A percentile compares a stretch with the other conserved stretches of the same genome.
Evolutionary conservation across 2,329 filamentous ascomycete species (phyloP).

Genomic region (Paramyrothecium sp.): DNA sequence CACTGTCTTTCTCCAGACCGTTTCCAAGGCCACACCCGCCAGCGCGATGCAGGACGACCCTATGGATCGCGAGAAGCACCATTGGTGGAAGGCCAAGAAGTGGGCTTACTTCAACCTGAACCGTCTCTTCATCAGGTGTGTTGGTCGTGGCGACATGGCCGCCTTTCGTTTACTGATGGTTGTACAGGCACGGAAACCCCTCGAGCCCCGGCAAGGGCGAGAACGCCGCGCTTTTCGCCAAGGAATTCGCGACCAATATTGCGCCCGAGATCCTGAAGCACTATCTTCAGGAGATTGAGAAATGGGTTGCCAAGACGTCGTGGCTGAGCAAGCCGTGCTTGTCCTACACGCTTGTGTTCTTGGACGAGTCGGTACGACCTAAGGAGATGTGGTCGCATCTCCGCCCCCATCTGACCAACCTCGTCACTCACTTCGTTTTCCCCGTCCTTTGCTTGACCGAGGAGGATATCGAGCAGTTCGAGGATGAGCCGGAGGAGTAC

Average conservation of each 20-base stretch:
- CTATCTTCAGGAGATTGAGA: constrained; percentile 92
- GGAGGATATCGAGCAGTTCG: constrained; percentile 91
- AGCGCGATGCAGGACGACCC: constrained; percentile 79
- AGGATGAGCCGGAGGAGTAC: constrained; percentile 93
- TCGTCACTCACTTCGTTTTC: constrained; percentile 94
- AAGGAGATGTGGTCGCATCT: constrained; percentile 96
- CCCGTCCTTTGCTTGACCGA: constrained; percentile 89
- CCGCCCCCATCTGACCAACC: constrained; percentile 87
- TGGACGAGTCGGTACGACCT: constrained; percentile 96
- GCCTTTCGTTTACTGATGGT: constrained; percentile 6
- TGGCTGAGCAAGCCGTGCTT: constrained; percentile 95
- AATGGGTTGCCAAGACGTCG: constrained; percentile 90
- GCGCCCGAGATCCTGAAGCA: constrained; percentile 95
- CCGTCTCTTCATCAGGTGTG: constrained; percentile 85
- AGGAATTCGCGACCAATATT: constrained; percentile 86
- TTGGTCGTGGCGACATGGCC: too few species aligned
- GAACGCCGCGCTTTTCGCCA: constrained; percentile 79
- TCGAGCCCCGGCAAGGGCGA: constrained; percentile 70
- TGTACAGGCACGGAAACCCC: constrained; percentile 81
- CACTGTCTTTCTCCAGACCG: constrained; percentile 86
- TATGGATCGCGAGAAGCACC: constrained; percentile 85
- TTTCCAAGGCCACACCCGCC: constrained; percentile 79
- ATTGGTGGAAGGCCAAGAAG: constrained; percentile 99
- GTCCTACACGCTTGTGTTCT: constrained; percentile 89
- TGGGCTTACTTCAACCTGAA: constrained; percentile 99